Base-by-base conservation (phyloP, 1,284 basidiomycete species). In the Rhodotorula sp. region DNA sequence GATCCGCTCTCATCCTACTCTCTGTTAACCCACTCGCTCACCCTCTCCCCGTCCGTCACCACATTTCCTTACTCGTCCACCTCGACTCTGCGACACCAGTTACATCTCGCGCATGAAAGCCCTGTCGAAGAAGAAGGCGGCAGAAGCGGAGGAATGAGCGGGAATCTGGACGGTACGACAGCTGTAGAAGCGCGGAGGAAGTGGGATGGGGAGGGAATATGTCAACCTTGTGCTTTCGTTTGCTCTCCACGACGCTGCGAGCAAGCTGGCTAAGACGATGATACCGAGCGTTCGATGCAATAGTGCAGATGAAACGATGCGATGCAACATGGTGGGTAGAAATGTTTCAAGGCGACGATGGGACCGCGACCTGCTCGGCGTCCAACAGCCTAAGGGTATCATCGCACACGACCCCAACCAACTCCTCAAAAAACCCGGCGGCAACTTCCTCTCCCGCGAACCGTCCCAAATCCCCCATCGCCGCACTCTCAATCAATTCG, bases 401-500 rank as follows among this genome's bases (percentile, higher is more conserved):
- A 51, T n/a, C 27, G 49, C 72, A 68, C 34, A 39, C 70, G 3
- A 69, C 59, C 34, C 27, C 47, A 4, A 34, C 44, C 36, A 74
- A 20, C 27, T 36, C 52, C 47, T 30, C 47, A 8, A 62, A 64
- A 24, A 51, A 71, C 13, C 15, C 20, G 24, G n/a, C 24, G 46
- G 1, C 17, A 4, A 20, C 39, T 27, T 34, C 57, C 6, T 34
- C 54, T 8, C 44, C 61, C 13, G 46, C 64, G n/a, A 36, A 58
- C 61, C 72, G 64, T 11, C 71, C 58, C 64, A 75, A 55, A 52
- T 76, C 74, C 30, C 75, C 77, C 62, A 79, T 68, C 24, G 77
- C 76, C 32, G 62, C 68, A 32, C 71, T 72, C 62, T 79, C 77
- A 47, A 77, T 68, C 61, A 78, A 53, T 19, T 76, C 77, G 30